Percentiles rank a stretch among this genome's conserved stretches.
Conservation (phyloP, 352 stramenopile species). For the Pythium periplocum region DNA sequence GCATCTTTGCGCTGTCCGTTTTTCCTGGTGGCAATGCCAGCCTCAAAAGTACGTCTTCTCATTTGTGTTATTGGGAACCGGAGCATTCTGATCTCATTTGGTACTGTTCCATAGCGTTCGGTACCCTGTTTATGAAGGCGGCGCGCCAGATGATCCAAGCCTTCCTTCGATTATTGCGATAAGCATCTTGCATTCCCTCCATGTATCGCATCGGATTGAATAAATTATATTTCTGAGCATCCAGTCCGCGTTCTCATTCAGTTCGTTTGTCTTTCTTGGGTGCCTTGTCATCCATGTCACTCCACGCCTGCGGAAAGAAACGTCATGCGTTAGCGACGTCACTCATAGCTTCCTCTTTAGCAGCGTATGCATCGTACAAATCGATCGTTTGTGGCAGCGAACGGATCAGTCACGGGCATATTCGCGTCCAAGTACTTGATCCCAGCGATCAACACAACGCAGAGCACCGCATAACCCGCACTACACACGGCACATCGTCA, state of each 20-base stretch:
- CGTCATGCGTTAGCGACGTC: no score
- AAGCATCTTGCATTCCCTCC: slow-evolving; percentile 10
- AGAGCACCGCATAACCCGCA: slow-evolving; percentile 54
- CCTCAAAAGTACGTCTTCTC: slow-evolving; percentile 41
- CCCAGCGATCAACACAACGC: slow-evolving; percentile 44
- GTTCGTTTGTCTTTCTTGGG: slow-evolving; percentile 6
- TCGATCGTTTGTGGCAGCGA: slow-evolving; percentile 27
- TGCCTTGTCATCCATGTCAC: slow-evolving; percentile 46
- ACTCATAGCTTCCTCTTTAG: no score
- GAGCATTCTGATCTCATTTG: neutral
- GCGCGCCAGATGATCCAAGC: slow-evolving; percentile 56
- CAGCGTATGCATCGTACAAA: slow-evolving; percentile 26
- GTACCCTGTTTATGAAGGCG: slow-evolving; percentile 60
- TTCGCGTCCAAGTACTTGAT: slow-evolving; percentile 74
- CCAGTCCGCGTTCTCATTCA: neutral
- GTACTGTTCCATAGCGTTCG: slow-evolving; percentile 33
- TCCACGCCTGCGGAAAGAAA: slow-evolving; percentile 39
- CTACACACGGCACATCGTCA: slow-evolving; percentile 16
- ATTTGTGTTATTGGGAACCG: neutral
- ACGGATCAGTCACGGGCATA: slow-evolving; percentile 34
- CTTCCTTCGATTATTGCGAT: slow-evolving; percentile 48
- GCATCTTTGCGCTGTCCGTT: slow-evolving; percentile 46
- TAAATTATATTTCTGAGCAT: no score
- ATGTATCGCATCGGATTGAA: no score
- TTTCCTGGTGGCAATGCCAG: slow-evolving; percentile 58